These are phyloP conservation scores for Eutrema japonicum DNA, from an alignment of 345 rosid genomes.

Conservation along the genomic window DNA sequence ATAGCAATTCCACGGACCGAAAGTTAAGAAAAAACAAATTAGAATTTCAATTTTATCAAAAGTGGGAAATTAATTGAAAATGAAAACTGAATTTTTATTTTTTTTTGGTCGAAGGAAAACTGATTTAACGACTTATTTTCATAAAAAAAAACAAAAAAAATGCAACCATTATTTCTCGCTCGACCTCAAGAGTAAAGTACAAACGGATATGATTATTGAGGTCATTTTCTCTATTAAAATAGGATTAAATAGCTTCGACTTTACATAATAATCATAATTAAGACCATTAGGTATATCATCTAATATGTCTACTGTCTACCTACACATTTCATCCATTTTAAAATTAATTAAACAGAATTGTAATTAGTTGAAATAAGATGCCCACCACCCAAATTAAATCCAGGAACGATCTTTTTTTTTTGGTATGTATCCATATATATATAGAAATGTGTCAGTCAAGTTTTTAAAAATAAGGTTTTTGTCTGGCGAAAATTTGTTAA, in stretches of 20 bases:
- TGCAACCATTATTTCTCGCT: slow-evolving; percentile 2
- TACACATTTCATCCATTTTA: slow-evolving; percentile 28
- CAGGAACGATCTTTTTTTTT: slow-evolving; percentile 3
- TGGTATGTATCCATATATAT: background rate
- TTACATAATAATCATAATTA: slow-evolving; percentile 40
- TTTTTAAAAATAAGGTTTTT: background rate
- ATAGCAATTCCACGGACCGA: slow-evolving; percentile 36
- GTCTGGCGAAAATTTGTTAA: background rate
- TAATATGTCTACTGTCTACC: slow-evolving; percentile 39
- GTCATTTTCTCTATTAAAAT: slow-evolving; percentile 12
- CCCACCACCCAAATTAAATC: slow-evolving; percentile 28
- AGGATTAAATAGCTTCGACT: slow-evolving; percentile 34
- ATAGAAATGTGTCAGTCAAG: slow-evolving; percentile 11
- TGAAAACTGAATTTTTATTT: slow-evolving; percentile 1
- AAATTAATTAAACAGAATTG: background rate
- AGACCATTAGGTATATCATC: slow-evolving; percentile 37
- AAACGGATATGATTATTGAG: slow-evolving; percentile 21
- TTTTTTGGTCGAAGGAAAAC: background rate
- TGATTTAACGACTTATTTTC: slow-evolving; percentile 14
- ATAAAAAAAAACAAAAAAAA: no score
- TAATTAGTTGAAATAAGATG: slow-evolving; percentile 24
- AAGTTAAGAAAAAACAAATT: background rate
- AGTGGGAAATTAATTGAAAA: background rate
- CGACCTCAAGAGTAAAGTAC: slow-evolving; percentile 13
- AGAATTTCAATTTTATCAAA: background rate